Evolutionary conservation across 2,329 filamentous ascomycete species (phyloP).

Genomic region (Leptosphaerulina australis): DNA sequence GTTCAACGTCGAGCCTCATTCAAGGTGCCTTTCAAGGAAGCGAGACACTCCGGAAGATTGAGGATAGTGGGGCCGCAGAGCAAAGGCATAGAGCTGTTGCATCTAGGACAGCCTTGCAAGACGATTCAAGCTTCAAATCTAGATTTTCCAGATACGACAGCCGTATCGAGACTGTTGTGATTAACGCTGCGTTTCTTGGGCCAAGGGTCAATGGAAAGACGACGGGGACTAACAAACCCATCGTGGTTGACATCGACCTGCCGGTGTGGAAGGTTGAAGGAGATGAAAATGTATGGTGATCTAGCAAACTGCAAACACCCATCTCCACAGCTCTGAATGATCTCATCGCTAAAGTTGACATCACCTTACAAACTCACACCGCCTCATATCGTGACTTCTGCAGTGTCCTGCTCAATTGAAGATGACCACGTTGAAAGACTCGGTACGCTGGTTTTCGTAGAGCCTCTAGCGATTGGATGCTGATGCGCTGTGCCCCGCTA

Average conservation of each 20-base stretch:
- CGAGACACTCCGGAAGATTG: conserved; percentile 30
- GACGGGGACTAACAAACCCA: conserved; percentile 75
- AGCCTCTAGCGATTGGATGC: conserved; percentile 24
- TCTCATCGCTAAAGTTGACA: conserved; percentile 26
- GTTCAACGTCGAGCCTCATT: conserved; percentile 30
- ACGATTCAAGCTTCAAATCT: conserved; percentile 8
- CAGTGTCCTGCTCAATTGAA: conserved; percentile 23
- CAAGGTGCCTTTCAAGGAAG: conserved; percentile 23
- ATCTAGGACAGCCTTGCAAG: conserved; percentile 29
- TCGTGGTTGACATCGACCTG: conserved; percentile 82
- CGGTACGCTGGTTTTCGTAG: conserved; percentile 2
- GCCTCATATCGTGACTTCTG: conserved; percentile 5
- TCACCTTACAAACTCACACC: conserved; percentile 4
- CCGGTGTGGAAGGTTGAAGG: conserved; percentile 57
- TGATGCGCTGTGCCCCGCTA: conserved; percentile 30
- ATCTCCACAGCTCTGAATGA: conserved; percentile 23
- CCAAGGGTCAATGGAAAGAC: conserved; percentile 62
- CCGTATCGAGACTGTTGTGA: conserved; percentile 71
- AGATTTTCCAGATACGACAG: conserved; percentile 46
- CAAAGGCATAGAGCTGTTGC: conserved; percentile 30
- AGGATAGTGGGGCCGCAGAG: conserved; percentile 28
- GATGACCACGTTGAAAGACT: conserved; percentile 32
- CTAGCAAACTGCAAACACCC: conserved; percentile 23
- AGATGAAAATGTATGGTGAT: conserved; percentile 17
- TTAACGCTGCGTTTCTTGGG: conserved; percentile 79